Base-by-base conservation (phyloP, 345 rosid genomes). In the Moricandia moricandioides region DNA sequence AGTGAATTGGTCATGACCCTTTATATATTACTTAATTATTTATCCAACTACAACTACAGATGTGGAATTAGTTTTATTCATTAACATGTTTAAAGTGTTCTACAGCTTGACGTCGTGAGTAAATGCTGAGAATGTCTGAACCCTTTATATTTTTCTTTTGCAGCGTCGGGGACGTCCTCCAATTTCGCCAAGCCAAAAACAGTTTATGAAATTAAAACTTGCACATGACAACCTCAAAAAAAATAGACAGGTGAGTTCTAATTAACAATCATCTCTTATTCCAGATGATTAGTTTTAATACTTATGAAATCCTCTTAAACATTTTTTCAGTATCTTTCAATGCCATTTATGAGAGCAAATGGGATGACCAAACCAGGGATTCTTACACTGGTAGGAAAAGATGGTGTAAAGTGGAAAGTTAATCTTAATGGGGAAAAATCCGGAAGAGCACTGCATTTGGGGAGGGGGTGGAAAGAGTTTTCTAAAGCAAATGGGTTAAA, bases 101-200 rank as follows among this genome's bases (percentile, higher is more conserved):
- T 35, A 56, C 26, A 55, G 8, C 11, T 69, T 69, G 21, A 37
- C 45, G 26, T 37, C 27, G 13, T 69, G 73, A 57, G 57, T 8
- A 59, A 59, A 40, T 29, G 57, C 34, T 70, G 56, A 57, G 39
- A 58, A 57, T 43, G 40, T 17, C 11, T 69, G 40, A 58, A 27
- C 30, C 18, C 17, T 21, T 43, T 4, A 43, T 43, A 43, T 43
- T 12, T 21, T 21, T 43, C 31, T 43, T 51, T 45, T 59, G 74
- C 66, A 59, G 60, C 31, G n/a, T 24, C 60, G 60, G 31, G 60
- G 31, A 56, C 33, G 60, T 24, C 3, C 1, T 56, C 31, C 14
- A 56, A 11, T 12, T 55, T 55, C 31, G 1, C 21, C 18, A 27
- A 59, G 39, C 6, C 12, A 30, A 60, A 14, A 13, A 8, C 40